These are phyloP conservation scores for Neonectria hederae DNA, from an alignment of 2,329 filamentous ascomycete genomes.

Conservation along the genomic window DNA sequence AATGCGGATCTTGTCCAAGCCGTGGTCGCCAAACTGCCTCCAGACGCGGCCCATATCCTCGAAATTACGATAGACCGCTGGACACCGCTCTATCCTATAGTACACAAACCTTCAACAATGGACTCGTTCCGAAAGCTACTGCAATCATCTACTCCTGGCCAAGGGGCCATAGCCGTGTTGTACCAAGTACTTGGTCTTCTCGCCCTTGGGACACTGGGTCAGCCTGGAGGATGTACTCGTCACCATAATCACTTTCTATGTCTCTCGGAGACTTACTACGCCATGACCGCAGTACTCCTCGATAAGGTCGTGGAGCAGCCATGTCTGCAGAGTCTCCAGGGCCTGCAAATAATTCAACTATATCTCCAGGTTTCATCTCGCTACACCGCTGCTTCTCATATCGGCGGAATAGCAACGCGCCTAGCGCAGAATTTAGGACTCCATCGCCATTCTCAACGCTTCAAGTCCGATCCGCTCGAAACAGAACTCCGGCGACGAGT, in stretches of 20 bases:
- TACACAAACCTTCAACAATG: constrained; percentile 33
- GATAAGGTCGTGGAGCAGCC: constrained; percentile 29
- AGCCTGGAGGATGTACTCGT: constrained; percentile 12
- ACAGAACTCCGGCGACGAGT: constrained; percentile 37
- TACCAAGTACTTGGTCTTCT: constrained; percentile 34
- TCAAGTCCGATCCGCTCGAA: constrained; percentile 41
- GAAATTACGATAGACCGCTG: constrained; percentile 25
- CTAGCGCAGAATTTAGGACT: constrained; percentile 39
- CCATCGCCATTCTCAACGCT: constrained; percentile 39
- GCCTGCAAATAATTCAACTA: constrained; percentile 36
- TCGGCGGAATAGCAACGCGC: constrained; percentile 38
- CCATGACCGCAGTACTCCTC: constrained; percentile 24
- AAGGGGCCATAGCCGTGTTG: constrained; percentile 8
- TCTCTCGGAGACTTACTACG: constrained; percentile 33
- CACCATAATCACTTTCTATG: constrained; percentile 36
- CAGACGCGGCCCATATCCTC: constrained; percentile 24
- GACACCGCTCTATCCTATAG: constrained; percentile 27
- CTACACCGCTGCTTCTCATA: constrained; percentile 33
- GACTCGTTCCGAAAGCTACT: constrained; percentile 19
- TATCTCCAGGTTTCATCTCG: constrained; percentile 39
- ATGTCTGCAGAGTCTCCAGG: constrained; percentile 34
- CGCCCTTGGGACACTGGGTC: constrained; percentile 33
- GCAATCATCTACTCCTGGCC: background rate
- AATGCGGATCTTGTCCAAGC: constrained; percentile 2
- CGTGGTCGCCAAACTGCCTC: constrained; percentile 27